Base-by-base conservation (phyloP, 805 yeast species). In the Cephaloascus albidus region DNA sequence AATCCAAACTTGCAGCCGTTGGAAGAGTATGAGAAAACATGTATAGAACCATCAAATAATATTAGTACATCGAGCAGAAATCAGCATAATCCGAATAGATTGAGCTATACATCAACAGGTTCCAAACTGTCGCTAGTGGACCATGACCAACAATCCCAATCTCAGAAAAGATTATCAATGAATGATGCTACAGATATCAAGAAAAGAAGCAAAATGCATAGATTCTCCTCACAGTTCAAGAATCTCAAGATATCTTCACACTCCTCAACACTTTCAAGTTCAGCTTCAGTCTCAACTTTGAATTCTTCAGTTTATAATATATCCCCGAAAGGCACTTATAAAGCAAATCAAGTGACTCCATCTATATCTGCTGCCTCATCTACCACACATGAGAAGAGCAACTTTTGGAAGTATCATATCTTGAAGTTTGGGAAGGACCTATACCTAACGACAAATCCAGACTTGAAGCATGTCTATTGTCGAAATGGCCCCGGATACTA, bases 321-420 rank as follows among this genome's bases (percentile, higher is more conserved):
- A n/a, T n/a, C n/a, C n/a, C n/a, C n/a, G n/a, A n/a, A n/a, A n/a
- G n/a, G n/a, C n/a, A n/a, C n/a, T n/a, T n/a, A n/a, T n/a, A n/a
- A n/a, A n/a, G n/a, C n/a, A n/a, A n/a, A n/a, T n/a, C n/a, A n/a
- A n/a, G n/a, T n/a, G n/a, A 20, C 17, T 35, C 18, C 37, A n/a
- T 19, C 26, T 10, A 30, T 15, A 6, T 19, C 20, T 14, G 15
- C 38, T 18, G 34, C 31, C 4, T 18, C 32, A 12, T 36, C 38
- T 12, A 40, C 57, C 19, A 64, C 63, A 10, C n/a, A n/a, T 8
- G 28, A 23, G 10, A 23, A 23, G 28, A 8, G 10, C 6, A 23
- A 23, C 12, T 65, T 60, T 42, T 66, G 71, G 72, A 66, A 66
- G 47, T 66, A 63, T 39, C 72, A 66, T 39, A 47, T 66, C 4